A percentile compares a stretch with the other conserved stretches of the same genome.
Conservation (phyloP, 495 filamentous ascomycete species). For the Penicillium cosmopolitanum region DNA sequence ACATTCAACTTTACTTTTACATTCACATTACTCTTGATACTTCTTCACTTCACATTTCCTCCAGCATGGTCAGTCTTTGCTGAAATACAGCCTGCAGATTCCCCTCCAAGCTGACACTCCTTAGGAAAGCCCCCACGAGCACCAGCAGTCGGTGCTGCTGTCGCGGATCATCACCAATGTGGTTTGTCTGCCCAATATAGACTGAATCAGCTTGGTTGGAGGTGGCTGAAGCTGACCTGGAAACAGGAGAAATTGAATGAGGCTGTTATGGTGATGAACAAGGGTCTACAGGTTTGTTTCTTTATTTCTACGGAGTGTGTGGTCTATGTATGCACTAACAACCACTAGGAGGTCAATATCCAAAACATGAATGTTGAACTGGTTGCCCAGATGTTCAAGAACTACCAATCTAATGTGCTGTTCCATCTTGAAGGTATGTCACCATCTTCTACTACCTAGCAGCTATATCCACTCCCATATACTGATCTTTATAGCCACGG, state of each 20-base stretch:
- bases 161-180: slow-evolving; percentile 97
- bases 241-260: slow-evolving; percentile 95
- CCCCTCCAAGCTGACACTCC: neutral
- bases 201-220: too few relatives aligned
- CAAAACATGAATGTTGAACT: slow-evolving; percentile 98
- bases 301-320: slow-evolving; percentile 31
- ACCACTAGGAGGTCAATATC: slow-evolving; percentile 85
- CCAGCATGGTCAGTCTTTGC: neutral
- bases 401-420: slow-evolving; percentile 96
- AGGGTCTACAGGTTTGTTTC: slow-evolving; percentile 73
- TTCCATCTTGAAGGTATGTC: slow-evolving; percentile 92
- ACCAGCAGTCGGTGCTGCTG: slow-evolving; percentile 91
- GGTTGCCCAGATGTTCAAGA: slow-evolving; percentile 99
- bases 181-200: slow-evolving; percentile 52
- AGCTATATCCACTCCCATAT: too few relatives aligned
- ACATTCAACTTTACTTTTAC: neutral
- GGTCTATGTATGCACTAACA: neutral
- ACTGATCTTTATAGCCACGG: slow-evolving; percentile 63
- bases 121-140: slow-evolving; percentile 95
- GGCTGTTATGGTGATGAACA: slow-evolving; percentile 88
- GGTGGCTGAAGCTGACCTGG: neutral
- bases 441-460: neutral
- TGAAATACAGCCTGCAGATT: neutral
- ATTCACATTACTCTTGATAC: neutral
- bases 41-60: neutral